phyloP scores from a whole-genome alignment of 129 eudicot genomes.

The Escallonia herrerae region DNA sequence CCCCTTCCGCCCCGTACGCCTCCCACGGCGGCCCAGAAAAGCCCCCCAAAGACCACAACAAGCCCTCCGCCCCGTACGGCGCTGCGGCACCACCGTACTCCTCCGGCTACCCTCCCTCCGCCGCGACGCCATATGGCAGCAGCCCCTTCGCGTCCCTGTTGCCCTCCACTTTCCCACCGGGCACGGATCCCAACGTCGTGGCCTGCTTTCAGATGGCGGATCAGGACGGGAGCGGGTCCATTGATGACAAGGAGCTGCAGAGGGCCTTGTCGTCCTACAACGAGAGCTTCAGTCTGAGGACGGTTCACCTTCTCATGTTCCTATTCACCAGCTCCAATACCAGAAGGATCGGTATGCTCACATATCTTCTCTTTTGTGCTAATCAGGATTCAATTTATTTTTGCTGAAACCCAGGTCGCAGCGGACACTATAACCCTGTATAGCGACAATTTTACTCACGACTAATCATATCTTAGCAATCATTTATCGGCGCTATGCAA shows the following conservation, averaged over 20 bases:
- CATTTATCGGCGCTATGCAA: too few species aligned
- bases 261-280: constrained; percentile 56
- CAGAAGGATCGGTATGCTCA: constrained; percentile 50
- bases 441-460: too few species aligned
- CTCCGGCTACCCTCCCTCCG: constrained; percentile 38
- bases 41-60: background rate
- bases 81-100: constrained; percentile 3
- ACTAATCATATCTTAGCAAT: too few species aligned
- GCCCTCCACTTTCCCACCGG: constrained; percentile 89
- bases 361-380: background rate
- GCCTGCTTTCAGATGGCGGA: constrained; percentile 84
- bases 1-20: constrained; percentile 32
- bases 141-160: constrained; percentile 62
- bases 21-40: constrained; percentile 4
- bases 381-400: too few species aligned
- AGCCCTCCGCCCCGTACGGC: constrained; percentile 9
- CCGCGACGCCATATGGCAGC: constrained; percentile 38
- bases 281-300: constrained; percentile 75
- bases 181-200: constrained; percentile 80
- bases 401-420: too few species aligned
- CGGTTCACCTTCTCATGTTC: constrained; percentile 89
- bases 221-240: constrained; percentile 78
- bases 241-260: constrained; percentile 86
- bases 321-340: constrained; percentile 62
- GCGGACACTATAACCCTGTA: too few species aligned